Evolutionary conservation across 352 stramenopile species (phyloP), one percentile per base, ranked within the genome.

Genomic region (Phytopythium aichiense): DNA sequence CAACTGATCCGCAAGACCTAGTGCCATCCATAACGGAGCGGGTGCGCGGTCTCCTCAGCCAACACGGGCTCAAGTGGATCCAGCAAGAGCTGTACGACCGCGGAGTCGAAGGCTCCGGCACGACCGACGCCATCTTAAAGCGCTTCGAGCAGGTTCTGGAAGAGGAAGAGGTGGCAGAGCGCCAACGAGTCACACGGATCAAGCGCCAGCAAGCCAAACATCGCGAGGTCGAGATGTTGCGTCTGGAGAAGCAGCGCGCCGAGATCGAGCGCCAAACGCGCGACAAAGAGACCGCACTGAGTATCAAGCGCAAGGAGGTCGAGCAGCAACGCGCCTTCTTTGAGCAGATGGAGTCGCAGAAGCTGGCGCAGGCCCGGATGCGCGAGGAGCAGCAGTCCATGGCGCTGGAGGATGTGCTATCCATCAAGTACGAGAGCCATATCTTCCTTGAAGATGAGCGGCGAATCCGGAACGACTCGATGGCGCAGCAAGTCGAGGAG

Each of bases 41-140:
- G 8, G 77, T 87, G 2, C 56, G 35, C 7, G 60, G 72, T 11
- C 31, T 84, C 6, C 53, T 89, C 15, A 51, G 31, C 11, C 64
- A 63, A 15, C 61, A 76, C 5, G 83, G 85, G 0, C 65, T 92
- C 37, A 76, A 87, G 51, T 90, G 83, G 72, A 82, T 94, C 50
- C 85, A 91, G 40, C 85, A 94, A 63, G 85, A 94, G 57, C 74
- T 94, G 11, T 89, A 88, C 56, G 83, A 94, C 46, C 81, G 83
- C 11, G 78, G 77, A 1, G 57, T 90, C 25, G 83, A 94, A 49
- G 77, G 83, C 0, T 74, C 75, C 25, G 83, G 85, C 22, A 56
- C 63, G 0, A 78, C 70, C 0, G 63, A 71, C 11, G 35, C 57
- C 22, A 85, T 94, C 55, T 58, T 92, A 18, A 23, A 71, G 43